Evolutionary conservation across 345 rosid species (phyloP), one percentile per base, ranked within the genome.

Genomic region (Pistacia atlantica): DNA sequence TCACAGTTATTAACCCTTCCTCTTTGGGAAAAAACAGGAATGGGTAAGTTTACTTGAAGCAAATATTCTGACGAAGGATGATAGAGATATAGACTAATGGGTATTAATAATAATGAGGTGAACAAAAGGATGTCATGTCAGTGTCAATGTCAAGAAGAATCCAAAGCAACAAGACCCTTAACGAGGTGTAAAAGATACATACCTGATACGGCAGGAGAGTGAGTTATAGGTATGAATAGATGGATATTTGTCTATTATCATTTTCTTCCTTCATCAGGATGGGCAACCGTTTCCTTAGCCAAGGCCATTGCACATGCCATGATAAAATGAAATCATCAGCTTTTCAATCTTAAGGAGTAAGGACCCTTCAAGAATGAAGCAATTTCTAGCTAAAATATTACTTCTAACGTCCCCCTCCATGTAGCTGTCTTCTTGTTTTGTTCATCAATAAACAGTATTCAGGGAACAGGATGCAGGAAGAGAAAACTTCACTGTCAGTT

Each of bases 371-470:
- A 57, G 18, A 25, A 22, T 11, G 37, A 78, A 42, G 48, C 71
- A 46, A 42, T 31, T 31, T 31, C 33, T 31, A 31, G 3, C 3
- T 31, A 31, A 31, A 0, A 31, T 2, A 11, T 1, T 49, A 62
- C 46, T 79, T 64, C 59, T 10, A 13, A 55, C 48, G 33, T 5
- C 12, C 67, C 82, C 65, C 73, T 54, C 16, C 75, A 67, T 16
- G 65, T 69, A 69, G 60, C 51, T 66, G 58, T 56, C 69, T 49
- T 77, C 54, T 79, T 72, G 75, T 64, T 60, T 74, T 63, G 67
- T 75, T 69, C 57, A 51, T 69, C 57, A 51, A 69, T 37, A 52
- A 20, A 38, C 22, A 75, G 38, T 2, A 59, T 67, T 42, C 75
- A 33, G 51, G 42, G 65, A 71, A 52, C 9, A n/a, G 22, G 35